Evolutionary conservation across 345 rosid genomes (phyloP).

Genomic region (Linum usitatissimum): DNA sequence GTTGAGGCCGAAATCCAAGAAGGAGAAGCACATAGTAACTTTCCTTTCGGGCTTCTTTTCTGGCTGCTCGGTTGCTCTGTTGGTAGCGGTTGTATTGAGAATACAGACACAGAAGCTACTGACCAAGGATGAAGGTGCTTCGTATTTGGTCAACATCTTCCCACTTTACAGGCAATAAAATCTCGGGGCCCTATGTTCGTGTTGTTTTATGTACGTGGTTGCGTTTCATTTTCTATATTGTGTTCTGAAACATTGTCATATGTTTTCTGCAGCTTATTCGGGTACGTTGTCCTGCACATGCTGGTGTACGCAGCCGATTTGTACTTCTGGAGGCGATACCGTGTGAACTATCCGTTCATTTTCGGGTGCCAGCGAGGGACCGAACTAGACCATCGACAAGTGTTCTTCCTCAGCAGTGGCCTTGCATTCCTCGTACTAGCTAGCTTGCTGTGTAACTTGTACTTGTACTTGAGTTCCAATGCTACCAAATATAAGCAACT

Average conservation of each 20-base stretch:
- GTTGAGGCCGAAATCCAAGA: slow-evolving; percentile 49
- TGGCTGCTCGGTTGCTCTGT: slow-evolving; percentile 47
- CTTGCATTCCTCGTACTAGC: slow-evolving; percentile 45
- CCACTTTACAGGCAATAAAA: slow-evolving; percentile 55
- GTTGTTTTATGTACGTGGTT: neutral
- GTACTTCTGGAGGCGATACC: slow-evolving; percentile 59
- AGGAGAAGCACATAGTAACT: slow-evolving; percentile 52
- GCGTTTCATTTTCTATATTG: neutral
- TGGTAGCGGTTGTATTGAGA: slow-evolving; percentile 43
- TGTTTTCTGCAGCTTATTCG: slow-evolving; percentile 48
- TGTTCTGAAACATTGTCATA: slow-evolving; percentile 7
- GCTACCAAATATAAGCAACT: slow-evolving; percentile 29
- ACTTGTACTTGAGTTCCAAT: slow-evolving; percentile 39
- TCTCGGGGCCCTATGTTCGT: slow-evolving; percentile 5
- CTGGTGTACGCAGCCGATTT: slow-evolving; percentile 45
- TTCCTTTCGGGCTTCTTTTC: slow-evolving; percentile 62
- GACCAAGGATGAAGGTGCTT: slow-evolving; percentile 34
- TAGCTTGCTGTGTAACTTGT: slow-evolving; percentile 46
- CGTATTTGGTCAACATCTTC: slow-evolving; percentile 53
- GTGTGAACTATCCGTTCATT: slow-evolving; percentile 60
- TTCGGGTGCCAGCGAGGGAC: slow-evolving; percentile 69
- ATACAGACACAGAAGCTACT: slow-evolving; percentile 37
- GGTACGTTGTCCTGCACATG: slow-evolving; percentile 48
- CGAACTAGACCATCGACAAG: slow-evolving; percentile 48
- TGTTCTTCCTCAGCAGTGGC: slow-evolving; percentile 51